These are phyloP conservation scores for Hericium erinaceus DNA, from an alignment of 768 basidiomycete genomes.

Conservation along the genomic window DNA sequence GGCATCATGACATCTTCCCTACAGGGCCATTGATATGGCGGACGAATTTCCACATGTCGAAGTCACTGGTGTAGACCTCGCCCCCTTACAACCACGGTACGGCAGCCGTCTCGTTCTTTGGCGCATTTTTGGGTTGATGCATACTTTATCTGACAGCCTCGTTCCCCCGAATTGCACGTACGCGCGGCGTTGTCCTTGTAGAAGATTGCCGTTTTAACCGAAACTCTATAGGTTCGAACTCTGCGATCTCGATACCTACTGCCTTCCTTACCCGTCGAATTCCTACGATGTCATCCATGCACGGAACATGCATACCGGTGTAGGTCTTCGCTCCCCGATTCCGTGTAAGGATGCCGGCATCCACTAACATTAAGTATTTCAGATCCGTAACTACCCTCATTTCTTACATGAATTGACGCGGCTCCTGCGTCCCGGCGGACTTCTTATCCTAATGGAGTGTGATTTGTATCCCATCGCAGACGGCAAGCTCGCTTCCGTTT, in stretches of 20 bases:
- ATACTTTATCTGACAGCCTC: conserved; percentile 27
- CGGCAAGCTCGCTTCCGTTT: conserved; percentile 28
- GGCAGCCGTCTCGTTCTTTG: conserved; percentile 6
- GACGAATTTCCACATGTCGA: conserved; percentile 61
- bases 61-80: conserved; percentile 62
- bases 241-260: conserved; percentile 53
- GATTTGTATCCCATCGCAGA: conserved; percentile 44
- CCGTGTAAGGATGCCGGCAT: background rate
- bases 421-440: conserved; percentile 60
- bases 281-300: conserved; percentile 66
- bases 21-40: conserved; percentile 65
- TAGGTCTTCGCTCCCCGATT: conserved; percentile 25
- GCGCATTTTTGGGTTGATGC: background rate
- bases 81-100: conserved; percentile 65
- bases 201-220: background rate
- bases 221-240: conserved; percentile 48
- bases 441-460: conserved; percentile 58
- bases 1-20: background rate
- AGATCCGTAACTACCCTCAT: conserved; percentile 56
- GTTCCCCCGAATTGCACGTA: conserved; percentile 71
- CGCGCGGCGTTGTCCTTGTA: conserved; percentile 20
- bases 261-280: conserved; percentile 52
- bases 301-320: conserved; percentile 58
- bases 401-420: conserved; percentile 55
- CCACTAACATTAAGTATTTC: background rate